These are phyloP conservation scores for Botryotinia convoluta DNA, from an alignment of 2,329 filamentous ascomycete genomes.

Conservation along the genomic window DNA sequence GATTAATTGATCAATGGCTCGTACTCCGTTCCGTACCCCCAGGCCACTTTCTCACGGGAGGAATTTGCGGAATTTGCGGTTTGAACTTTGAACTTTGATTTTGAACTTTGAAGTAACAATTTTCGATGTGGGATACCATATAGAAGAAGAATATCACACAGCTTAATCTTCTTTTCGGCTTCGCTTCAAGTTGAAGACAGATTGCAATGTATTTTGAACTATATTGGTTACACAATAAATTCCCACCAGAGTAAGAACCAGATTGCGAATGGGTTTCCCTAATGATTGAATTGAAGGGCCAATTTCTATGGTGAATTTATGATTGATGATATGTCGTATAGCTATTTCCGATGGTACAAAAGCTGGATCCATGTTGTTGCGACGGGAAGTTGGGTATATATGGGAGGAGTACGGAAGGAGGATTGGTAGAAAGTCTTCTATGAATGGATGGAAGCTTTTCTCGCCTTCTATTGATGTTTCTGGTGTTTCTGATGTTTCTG, in stretches of 20 bases:
- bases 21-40: background rate
- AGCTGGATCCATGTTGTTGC: slow-evolving; percentile 36
- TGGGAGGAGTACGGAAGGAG: background rate
- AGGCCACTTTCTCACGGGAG: background rate
- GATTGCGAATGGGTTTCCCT: slow-evolving; percentile 50
- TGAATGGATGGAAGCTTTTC: background rate
- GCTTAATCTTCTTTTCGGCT: background rate
- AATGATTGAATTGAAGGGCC: slow-evolving; percentile 48
- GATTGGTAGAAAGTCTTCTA: background rate
- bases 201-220: slow-evolving; percentile 38
- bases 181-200: slow-evolving; percentile 32
- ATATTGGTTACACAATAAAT: slow-evolving; percentile 40
- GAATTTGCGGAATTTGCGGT: background rate
- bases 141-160: background rate
- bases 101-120: background rate
- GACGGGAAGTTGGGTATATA: background rate
- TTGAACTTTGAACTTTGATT: background rate
- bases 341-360: slow-evolving; percentile 44
- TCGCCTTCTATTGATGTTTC: background rate
- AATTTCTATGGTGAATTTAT: slow-evolving; percentile 52
- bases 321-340: slow-evolving; percentile 47
- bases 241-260: slow-evolving; percentile 49
- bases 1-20: background rate
- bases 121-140: background rate
- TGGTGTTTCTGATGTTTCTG: background rate